Percentiles rank a stretch among this genome's conserved stretches.
These are phyloP conservation scores for Blepharisma japonicum DNA, from an alignment of 73 alveolate genomes.

Conservation along the genomic window DNA sequence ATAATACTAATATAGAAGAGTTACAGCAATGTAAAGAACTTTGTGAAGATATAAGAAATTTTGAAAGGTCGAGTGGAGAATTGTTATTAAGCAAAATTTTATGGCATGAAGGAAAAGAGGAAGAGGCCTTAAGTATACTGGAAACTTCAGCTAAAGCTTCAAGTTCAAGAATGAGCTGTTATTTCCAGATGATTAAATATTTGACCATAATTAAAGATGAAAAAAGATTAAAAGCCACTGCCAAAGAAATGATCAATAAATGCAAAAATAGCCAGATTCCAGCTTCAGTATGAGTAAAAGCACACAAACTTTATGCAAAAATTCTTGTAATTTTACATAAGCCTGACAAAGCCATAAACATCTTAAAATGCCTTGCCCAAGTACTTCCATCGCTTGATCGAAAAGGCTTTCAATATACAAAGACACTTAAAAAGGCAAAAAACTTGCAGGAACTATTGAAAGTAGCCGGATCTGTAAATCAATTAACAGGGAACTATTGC, in stretches of 20 bases:
- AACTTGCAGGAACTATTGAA: neutral
- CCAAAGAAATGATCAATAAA: constrained; percentile 21
- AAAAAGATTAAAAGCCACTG: neutral
- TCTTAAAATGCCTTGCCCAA: constrained; percentile 23
- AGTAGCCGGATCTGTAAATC: neutral
- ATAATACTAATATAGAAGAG: neutral
- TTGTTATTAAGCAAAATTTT: neutral
- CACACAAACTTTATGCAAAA: neutral
- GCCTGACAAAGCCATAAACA: neutral
- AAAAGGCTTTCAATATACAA: neutral
- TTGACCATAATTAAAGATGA: neutral
- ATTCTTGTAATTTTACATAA: neutral
- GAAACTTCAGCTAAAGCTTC: neutral
- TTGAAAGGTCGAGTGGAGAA: neutral
- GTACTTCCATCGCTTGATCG: neutral
- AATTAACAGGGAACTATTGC: too few species aligned
- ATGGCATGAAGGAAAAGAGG: constrained; percentile 1
- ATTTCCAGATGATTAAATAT: neutral
- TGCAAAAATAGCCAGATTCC: constrained; percentile 20
- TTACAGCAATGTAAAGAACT: neutral
- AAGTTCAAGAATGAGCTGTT: neutral
- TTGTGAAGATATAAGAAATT: neutral
- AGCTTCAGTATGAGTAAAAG: neutral
- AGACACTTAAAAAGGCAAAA: neutral
- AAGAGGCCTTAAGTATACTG: neutral